Percentiles rank a stretch among this genome's conserved stretches.
These are phyloP conservation scores for Septoria linicola DNA, from an alignment of 2,329 filamentous ascomycete species.

Conservation along the genomic window DNA sequence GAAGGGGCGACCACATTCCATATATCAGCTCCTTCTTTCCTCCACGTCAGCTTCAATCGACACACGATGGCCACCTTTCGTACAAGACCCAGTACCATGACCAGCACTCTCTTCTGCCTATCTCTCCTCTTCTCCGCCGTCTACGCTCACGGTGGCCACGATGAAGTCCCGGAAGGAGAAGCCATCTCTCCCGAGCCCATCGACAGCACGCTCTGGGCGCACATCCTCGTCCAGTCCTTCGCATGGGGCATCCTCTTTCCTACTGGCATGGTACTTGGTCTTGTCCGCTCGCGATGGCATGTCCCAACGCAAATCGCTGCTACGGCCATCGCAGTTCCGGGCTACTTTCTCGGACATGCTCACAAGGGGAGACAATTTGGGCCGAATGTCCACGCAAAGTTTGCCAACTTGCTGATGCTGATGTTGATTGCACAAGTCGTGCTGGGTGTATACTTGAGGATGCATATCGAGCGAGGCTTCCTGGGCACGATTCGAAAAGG, in stretches of 20 bases:
- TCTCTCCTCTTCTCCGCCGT: conserved; percentile 15
- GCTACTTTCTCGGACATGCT: conserved; percentile 86
- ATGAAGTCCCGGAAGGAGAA: conserved; percentile 65
- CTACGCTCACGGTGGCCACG: conserved; percentile 55
- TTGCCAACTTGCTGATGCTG: conserved; percentile 78
- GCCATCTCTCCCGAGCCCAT: conserved; percentile 71
- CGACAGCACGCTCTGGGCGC: conserved; percentile 86
- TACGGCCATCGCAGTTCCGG: conserved; percentile 72
- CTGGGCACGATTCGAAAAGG: conserved; percentile 70
- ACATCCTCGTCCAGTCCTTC: conserved; percentile 84
- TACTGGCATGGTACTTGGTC: conserved; percentile 90
- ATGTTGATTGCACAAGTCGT: conserved; percentile 73
- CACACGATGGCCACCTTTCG: conserved; percentile 30
- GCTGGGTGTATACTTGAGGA: conserved; percentile 80
- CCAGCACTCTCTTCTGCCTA: conserved; percentile 5
- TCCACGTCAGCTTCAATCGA: too few relatives aligned
- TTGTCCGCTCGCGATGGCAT: conserved; percentile 89
- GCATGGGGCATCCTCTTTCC: conserved; percentile 93
- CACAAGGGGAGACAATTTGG: conserved; percentile 88
- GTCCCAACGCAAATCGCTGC: conserved; percentile 80
- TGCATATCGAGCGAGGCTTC: conserved; percentile 83
- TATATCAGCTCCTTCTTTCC: too few relatives aligned
- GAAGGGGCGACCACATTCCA: too few relatives aligned
- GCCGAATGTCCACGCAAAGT: conserved; percentile 75
- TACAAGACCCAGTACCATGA: conserved; percentile 23